Percentiles rank a stretch among this genome's conserved stretches.
phyloP scores from a whole-genome alignment of 78 protist species.

The Dictyostelium purpureum region DNA sequence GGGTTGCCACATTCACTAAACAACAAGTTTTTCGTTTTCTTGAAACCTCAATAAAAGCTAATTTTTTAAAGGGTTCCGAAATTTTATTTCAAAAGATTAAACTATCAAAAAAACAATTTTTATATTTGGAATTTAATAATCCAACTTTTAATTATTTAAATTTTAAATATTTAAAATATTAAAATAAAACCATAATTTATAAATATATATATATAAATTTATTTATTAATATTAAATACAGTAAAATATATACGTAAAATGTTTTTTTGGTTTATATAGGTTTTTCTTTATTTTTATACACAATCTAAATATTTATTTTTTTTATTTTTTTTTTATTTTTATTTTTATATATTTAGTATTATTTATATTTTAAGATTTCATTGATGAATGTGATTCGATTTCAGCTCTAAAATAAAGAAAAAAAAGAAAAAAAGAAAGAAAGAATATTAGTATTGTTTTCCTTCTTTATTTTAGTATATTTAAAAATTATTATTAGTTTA shows the following conservation, averaged over 20 bases:
- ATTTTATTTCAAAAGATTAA: too few species aligned
- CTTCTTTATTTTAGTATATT: background rate
- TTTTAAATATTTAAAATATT: too few species aligned
- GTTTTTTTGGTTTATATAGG: background rate
- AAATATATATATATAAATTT: too few species aligned
- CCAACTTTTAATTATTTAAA: too few species aligned
- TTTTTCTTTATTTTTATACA: background rate
- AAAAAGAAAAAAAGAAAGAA: background rate
- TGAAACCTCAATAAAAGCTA: too few species aligned
- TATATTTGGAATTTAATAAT: too few species aligned
- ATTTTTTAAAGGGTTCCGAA: too few species aligned
- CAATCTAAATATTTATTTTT: too few species aligned
- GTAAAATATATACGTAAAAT: background rate
- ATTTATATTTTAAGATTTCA: conserved; percentile 19
- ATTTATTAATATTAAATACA: background rate
- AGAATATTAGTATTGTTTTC: background rate
- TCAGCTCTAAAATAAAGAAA: conserved; percentile 20
- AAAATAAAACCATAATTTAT: too few species aligned
- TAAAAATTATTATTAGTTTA: background rate
- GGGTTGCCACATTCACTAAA: too few species aligned
- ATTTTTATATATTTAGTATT: conserved; percentile 9
- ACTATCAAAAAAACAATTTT: too few species aligned
- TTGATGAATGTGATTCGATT: conserved; percentile 71
- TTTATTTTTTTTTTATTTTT: background rate
- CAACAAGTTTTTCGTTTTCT: too few species aligned